Conservation (phyloP, 2,329 filamentous ascomycete species). For the Diaporthe ilicicola region DNA sequence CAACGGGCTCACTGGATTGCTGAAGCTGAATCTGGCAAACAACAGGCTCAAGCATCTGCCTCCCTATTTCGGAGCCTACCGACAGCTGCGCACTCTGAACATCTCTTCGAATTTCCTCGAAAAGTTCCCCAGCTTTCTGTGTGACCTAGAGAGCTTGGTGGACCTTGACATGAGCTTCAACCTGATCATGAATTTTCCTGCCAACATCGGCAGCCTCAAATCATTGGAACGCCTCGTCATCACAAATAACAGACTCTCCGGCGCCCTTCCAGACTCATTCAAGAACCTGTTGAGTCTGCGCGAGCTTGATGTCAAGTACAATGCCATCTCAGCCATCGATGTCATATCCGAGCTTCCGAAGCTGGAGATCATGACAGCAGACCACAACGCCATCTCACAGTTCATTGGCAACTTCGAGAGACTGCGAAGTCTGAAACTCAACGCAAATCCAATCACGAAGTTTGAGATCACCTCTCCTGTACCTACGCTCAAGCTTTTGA, state of each 20-base stretch:
- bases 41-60: constrained; percentile 86
- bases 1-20: constrained; percentile 75
- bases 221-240: constrained; percentile 91
- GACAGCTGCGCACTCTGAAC: constrained; percentile 82
- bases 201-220: constrained; percentile 78
- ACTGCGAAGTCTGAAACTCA: constrained; percentile 84
- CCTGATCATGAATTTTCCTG: constrained; percentile 79
- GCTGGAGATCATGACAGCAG: constrained; percentile 86
- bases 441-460: constrained; percentile 94
- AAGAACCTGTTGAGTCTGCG: constrained; percentile 79
- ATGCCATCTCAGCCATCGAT: constrained; percentile 87
- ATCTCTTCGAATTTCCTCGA: constrained; percentile 93
- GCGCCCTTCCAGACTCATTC: constrained; percentile 78
- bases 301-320: constrained; percentile 95
- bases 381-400: constrained; percentile 91
- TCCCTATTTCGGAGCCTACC: constrained; percentile 82
- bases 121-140: constrained; percentile 85
- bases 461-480: constrained; percentile 84
- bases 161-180: constrained; percentile 99
- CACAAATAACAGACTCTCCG: constrained; percentile 89
- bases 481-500: constrained; percentile 84
- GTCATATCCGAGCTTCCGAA: constrained; percentile 84
- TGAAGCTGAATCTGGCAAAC: constrained; percentile 93
- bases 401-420: constrained; percentile 90
- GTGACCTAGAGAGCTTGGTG: constrained; percentile 81